These are phyloP conservation scores for Citrus sinensis DNA, from an alignment of 345 rosid species.

Conservation along the genomic window DNA sequence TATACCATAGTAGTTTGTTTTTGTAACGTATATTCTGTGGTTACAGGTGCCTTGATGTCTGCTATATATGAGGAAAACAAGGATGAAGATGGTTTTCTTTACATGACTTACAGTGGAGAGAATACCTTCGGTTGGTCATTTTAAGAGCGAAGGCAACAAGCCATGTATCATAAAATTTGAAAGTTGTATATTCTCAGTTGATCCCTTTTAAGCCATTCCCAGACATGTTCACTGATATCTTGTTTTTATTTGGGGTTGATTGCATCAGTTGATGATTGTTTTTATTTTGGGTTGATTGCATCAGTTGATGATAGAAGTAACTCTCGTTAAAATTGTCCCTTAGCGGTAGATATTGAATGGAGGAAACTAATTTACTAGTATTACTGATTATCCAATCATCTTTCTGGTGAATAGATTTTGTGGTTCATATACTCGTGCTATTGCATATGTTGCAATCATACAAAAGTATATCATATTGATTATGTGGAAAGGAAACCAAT, in stretches of 20 bases:
- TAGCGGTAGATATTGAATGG: neutral
- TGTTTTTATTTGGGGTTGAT: neutral
- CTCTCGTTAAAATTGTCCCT: neutral
- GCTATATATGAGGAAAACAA: constrained; percentile 62
- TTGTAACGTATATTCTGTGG: constrained; percentile 3
- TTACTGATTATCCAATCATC: neutral
- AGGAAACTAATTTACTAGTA: neutral
- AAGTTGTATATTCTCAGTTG: constrained; percentile 35
- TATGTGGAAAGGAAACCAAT: neutral
- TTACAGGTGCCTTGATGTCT: constrained; percentile 63
- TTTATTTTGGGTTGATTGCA: neutral
- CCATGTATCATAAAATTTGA: constrained; percentile 21
- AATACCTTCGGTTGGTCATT: constrained; percentile 51
- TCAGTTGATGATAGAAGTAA: neutral
- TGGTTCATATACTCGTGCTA: neutral
- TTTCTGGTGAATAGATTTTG: neutral
- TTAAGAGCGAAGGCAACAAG: constrained; percentile 6
- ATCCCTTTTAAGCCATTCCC: constrained; percentile 1
- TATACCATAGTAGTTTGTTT: neutral
- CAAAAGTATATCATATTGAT: neutral
- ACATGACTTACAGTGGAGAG: constrained; percentile 79
- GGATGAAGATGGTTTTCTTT: constrained; percentile 76
- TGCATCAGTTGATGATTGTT: neutral
- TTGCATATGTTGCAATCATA: neutral
- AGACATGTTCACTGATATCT: neutral